Evolutionary conservation across 2,329 filamentous ascomycete species (phyloP), one percentile per base, ranked within the genome.

Genomic region (Botrytis porri): DNA sequence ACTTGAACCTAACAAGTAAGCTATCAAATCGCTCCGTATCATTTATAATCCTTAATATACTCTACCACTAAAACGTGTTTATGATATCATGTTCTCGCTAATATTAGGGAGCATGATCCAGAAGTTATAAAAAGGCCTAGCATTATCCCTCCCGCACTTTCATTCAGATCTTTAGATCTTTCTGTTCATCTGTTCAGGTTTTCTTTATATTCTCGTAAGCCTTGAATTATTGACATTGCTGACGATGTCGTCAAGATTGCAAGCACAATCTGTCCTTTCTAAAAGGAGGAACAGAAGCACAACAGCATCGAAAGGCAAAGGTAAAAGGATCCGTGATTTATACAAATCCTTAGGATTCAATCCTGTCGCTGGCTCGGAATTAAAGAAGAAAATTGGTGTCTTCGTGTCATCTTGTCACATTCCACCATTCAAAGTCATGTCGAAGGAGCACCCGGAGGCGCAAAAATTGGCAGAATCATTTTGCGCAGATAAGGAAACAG

Each of bases 171-270:
- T 64, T 22, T 32, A 4, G 18, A 18, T 65, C 20, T 5, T 65
- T 22, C 10, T n/a, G 1, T 48, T n/a, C 0, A n/a, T 18, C 3
- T 4, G 16, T 51, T 12, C 1, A n/a, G 2, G 1, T 60, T 25
- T 29, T 66, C 7, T 10, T 51, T n/a, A 2, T 51, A 14, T 66
- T 32, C 6, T 48, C 3, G 1, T 5, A 20, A 37, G 22, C 4
- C 12, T n/a, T 25, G 12, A 9, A n/a, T 7, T 32, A n/a, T 51
- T 18, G 9, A 65, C 1, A 9, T 32, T 35, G n/a, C 41, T 35
- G 2, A 45, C 10, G 10, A 37, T 51, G 43, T 37, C 32, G 22
- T 48, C 62, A 48, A 51, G 1, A 4, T 35, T n/a, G 25, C 63
- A 51, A 65, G 43, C 29, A 37, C 22, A 48, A 65, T 7, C 9